A percentile compares a stretch with the other conserved stretches of the same genome.
phyloP scores from a whole-genome alignment of 2,329 filamentous ascomycete species.

The Madurella mycetomatis region DNA sequence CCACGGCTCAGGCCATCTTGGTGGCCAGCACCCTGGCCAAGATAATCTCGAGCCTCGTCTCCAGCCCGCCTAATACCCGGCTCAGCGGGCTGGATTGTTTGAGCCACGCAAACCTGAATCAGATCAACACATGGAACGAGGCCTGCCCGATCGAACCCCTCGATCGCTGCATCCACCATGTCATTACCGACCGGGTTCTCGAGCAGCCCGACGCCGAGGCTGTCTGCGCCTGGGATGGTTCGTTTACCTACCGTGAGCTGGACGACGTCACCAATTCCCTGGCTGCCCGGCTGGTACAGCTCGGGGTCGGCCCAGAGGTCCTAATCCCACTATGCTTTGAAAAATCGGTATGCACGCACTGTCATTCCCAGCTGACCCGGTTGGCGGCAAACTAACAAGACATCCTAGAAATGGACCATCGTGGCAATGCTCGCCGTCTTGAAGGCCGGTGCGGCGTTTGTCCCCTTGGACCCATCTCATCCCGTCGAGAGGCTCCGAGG shows the following conservation, averaged over 20 bases:
- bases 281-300: slow-evolving; percentile 30
- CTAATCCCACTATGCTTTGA: slow-evolving; percentile 35
- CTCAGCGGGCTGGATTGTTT: slow-evolving; percentile 14
- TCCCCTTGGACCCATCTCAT: slow-evolving; percentile 25
- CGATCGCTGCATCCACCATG: slow-evolving; percentile 43
- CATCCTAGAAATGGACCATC: slow-evolving; percentile 23
- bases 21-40: slow-evolving; percentile 21
- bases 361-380: not conserved
- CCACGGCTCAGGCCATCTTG: slow-evolving; percentile 13
- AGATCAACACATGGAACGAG: slow-evolving; percentile 39
- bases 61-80: slow-evolving; percentile 3
- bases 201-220: slow-evolving; percentile 37
- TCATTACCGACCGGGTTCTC: slow-evolving; percentile 38
- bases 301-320: slow-evolving; percentile 18
- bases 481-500: slow-evolving; percentile 22
- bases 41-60: slow-evolving; percentile 17
- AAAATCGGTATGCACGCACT: slow-evolving; percentile 23
- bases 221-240: slow-evolving; percentile 48
- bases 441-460: slow-evolving; percentile 25
- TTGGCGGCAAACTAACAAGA: not conserved
- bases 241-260: slow-evolving; percentile 43
- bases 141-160: slow-evolving; percentile 36
- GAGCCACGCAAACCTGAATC: slow-evolving; percentile 34
- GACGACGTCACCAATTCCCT: slow-evolving; percentile 36
- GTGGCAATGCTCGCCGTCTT: slow-evolving; percentile 26